Evolutionary conservation across 169 alveolate genomes (phyloP).

Genomic region (Cryptosporidium viatorum): DNA sequence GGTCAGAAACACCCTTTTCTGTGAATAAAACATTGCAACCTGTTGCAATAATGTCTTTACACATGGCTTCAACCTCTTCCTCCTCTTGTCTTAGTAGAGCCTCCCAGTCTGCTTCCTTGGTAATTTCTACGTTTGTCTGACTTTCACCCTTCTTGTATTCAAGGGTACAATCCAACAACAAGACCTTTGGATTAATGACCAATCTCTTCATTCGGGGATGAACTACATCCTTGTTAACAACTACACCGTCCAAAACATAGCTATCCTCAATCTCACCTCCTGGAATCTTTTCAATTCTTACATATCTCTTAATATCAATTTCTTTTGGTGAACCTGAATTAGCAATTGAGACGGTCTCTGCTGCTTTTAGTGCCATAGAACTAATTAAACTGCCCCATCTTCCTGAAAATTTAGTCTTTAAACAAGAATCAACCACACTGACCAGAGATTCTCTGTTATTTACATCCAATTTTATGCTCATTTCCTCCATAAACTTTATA

Average conservation of each 20-base stretch:
- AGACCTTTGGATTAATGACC: constrained; percentile 93
- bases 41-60: constrained; percentile 94
- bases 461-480: constrained; percentile 90
- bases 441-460: constrained; percentile 87
- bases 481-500: constrained; percentile 86
- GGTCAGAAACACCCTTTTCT: constrained; percentile 97
- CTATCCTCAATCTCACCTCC: constrained; percentile 99
- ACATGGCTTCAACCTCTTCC: constrained; percentile 95
- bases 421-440: constrained; percentile 85
- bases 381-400: constrained; percentile 95
- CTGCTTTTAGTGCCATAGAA: constrained; percentile 94
- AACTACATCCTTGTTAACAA: constrained; percentile 97
- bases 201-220: constrained; percentile 97
- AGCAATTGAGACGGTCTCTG: constrained; percentile 86
- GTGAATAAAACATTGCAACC: constrained; percentile 98
- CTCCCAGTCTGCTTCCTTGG: constrained; percentile 96
- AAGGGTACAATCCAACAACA: constrained; percentile 96
- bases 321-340: constrained; percentile 85
- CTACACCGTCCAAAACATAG: constrained; percentile 95
- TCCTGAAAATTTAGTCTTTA: constrained; percentile 94
- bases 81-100: constrained; percentile 95
- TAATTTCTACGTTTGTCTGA: constrained; percentile 96
- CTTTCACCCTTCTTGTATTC: constrained; percentile 99
- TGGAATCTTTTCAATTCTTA: constrained; percentile 98
- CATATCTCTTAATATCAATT: constrained; percentile 94